A percentile compares a stretch with the other conserved stretches of the same genome.
Evolutionary conservation across 805 yeast genomes (phyloP).

Genomic region (Henningerozyma blattae): DNA sequence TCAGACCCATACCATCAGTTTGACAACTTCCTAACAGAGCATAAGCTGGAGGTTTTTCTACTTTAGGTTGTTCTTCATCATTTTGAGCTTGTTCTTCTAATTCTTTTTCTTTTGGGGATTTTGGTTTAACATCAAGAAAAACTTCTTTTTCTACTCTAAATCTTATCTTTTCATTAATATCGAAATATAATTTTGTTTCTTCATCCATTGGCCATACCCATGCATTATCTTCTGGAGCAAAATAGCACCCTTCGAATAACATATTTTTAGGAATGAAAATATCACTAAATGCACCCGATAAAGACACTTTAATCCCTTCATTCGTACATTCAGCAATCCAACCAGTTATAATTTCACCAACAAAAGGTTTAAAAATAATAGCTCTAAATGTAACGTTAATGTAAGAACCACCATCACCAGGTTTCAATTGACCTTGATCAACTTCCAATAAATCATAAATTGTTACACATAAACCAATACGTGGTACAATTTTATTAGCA

Average conservation of each 20-base stretch:
- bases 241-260: constrained; percentile 68
- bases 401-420: constrained; percentile 89
- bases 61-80: constrained; percentile 16
- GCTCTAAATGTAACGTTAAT: constrained; percentile 65
- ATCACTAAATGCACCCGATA: constrained; percentile 81
- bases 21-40: constrained; percentile 84
- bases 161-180: constrained; percentile 81
- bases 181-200: constrained; percentile 69
- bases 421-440: constrained; percentile 80
- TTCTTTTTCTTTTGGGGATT: constrained; percentile 44
- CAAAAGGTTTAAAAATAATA: constrained; percentile 83
- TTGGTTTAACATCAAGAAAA: constrained; percentile 75
- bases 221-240: constrained; percentile 65
- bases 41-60: constrained; percentile 58
- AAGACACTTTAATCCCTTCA: constrained; percentile 64
- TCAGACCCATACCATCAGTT: constrained; percentile 92
- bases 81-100: constrained; percentile 22
- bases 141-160: constrained; percentile 85
- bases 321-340: constrained; percentile 83
- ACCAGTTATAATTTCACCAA: constrained; percentile 86
- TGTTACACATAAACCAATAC: constrained; percentile 73
- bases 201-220: constrained; percentile 85
- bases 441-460: constrained; percentile 75
- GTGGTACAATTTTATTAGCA: constrained; percentile 74
- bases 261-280: constrained; percentile 76